Percentiles rank a stretch among this genome's conserved stretches.
Evolutionary conservation across 495 filamentous ascomycete species (phyloP).

Genomic region (Trypethelium eluteriae): DNA sequence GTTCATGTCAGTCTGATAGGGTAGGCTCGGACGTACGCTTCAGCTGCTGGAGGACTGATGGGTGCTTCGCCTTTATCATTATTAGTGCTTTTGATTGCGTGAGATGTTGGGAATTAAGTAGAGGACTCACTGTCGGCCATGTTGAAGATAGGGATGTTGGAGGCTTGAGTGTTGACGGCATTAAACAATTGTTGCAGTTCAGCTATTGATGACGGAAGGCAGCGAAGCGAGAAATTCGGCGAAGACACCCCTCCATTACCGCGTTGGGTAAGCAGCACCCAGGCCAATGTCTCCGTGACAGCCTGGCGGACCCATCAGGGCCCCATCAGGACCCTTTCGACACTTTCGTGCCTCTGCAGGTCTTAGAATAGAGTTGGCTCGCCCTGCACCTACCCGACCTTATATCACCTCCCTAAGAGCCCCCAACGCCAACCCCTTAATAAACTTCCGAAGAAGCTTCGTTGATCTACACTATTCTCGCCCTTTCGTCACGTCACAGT

Average conservation of each 20-base stretch:
- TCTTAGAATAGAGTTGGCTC: neutral
- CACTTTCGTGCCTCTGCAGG: too few relatives aligned
- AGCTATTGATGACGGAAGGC: neutral
- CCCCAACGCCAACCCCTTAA: neutral
- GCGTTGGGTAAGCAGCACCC: too few relatives aligned
- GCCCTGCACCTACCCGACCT: neutral
- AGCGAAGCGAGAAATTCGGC: too few relatives aligned
- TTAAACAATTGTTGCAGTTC: too few relatives aligned
- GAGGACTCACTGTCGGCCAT: neutral
- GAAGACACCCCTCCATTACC: neutral
- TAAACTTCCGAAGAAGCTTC: neutral
- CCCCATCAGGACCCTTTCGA: too few relatives aligned
- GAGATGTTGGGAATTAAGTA: neutral
- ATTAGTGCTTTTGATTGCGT: neutral
- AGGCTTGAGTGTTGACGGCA: neutral
- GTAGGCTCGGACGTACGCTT: neutral
- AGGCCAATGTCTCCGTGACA: too few relatives aligned
- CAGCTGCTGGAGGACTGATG: neutral
- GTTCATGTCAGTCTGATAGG: neutral
- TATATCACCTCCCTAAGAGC: too few relatives aligned
- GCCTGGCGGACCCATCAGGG: too few relatives aligned
- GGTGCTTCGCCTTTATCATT: neutral
- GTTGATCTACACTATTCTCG: neutral
- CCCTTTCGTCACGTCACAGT: neutral
- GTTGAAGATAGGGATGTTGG: neutral